A percentile compares a stretch with the other conserved stretches of the same genome.
phyloP scores from a whole-genome alignment of 257 asterid species.

The Apocynum venetum region DNA sequence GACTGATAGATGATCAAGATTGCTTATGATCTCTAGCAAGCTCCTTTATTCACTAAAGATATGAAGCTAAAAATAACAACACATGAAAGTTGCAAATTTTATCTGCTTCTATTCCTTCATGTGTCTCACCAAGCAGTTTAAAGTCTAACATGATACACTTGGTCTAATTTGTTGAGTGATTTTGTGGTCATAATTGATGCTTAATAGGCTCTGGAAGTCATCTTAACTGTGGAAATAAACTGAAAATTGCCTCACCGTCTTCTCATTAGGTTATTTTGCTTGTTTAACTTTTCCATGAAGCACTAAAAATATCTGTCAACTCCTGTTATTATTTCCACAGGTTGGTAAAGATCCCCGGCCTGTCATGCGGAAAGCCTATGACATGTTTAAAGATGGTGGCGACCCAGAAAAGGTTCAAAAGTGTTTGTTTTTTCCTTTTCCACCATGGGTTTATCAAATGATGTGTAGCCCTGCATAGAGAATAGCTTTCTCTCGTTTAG shows the following conservation, averaged over 20 bases:
- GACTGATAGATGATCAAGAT: neutral
- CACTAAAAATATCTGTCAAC: neutral
- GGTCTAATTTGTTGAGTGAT: neutral
- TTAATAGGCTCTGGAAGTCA: neutral
- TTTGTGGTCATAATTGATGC: neutral
- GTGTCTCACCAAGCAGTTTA: neutral
- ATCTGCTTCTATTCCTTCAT: neutral
- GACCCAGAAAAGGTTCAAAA: slow-evolving; percentile 75
- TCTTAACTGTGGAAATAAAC: neutral
- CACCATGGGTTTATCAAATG: neutral
- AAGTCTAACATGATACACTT: neutral
- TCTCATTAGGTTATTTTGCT: neutral
- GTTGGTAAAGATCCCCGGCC: slow-evolving; percentile 83
- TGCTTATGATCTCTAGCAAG: neutral
- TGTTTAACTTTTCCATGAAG: neutral
- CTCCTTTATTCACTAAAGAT: neutral
- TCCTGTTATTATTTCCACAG: slow-evolving; percentile 32
- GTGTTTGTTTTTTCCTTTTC: neutral
- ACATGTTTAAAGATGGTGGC: slow-evolving; percentile 77
- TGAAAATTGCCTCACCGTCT: neutral
- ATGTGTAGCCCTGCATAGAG: neutral
- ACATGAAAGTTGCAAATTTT: neutral
- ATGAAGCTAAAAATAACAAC: neutral
- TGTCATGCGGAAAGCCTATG: slow-evolving; percentile 68
- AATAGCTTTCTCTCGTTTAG: neutral